Base-by-base conservation (phyloP, 352 stramenopile genomes). In the Pythium folliculosum region DNA sequence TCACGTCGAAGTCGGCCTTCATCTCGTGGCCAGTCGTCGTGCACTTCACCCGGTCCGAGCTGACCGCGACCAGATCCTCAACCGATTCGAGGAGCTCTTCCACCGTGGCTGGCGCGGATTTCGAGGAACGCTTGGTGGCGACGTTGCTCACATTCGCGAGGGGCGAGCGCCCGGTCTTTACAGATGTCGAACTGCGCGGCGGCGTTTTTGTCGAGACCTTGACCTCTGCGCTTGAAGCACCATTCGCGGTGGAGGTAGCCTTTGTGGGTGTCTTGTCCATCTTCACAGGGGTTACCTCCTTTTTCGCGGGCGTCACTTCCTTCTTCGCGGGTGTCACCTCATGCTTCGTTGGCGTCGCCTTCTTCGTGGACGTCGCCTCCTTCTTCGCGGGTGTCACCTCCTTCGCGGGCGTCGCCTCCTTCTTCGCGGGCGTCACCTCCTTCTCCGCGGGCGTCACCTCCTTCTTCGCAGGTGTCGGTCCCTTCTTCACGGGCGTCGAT, bases 1-100 rank as follows among this genome's bases (percentile, higher is more conserved):
- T 84, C n/a, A 80, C 60, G 22, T 76, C 73, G 44, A 74, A 52
- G 17, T 88, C 77, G 5, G 83, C 83, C 62, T 81, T 80, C 80
- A 91, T 89, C 60, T 91, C 83, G 57, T 91, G 83, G 13, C 80
- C 73, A 3, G 83, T 91, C 7, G 76, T 84, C 19, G 68, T 76
- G 69, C 83, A 91, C 35, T 79, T 78, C 47, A 91, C 81, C 19
- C 77, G 76, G 19, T 76, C 67, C 3, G 88, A 76, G 14, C 71
- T 71, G 35, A 75, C 52, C 65, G 85, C 87, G 43, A 70, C 75
- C 27, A 91, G 25, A 51, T 89, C 81, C 25, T 57, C 44, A 40
- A 48, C 40, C 5, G 74, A 76, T 13, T 70, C 70, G 16, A 91
- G 80, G 13, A 91, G 70, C 22, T 63, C 68, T 49, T 78, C 74